A percentile compares a stretch with the other conserved stretches of the same genome.
phyloP scores from a whole-genome alignment of 371 early-diverging fungal species.

The Mortierella sp. region DNA sequence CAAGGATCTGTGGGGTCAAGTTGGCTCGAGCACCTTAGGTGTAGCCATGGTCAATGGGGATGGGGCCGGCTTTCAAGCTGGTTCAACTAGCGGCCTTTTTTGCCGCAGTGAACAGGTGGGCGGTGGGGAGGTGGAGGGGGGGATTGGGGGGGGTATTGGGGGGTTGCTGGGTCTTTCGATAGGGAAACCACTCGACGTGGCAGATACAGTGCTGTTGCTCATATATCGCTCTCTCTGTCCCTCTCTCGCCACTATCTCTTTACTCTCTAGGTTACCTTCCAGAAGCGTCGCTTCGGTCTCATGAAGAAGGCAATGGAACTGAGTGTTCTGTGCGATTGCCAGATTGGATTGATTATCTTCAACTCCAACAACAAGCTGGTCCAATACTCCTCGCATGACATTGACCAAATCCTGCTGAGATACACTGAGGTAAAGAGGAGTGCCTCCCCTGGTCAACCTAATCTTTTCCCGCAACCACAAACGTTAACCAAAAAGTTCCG shows the following conservation, averaged over 20 bases:
- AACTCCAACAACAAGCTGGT: conserved; percentile 91
- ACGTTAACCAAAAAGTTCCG: conserved; percentile 1
- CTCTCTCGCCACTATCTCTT: too few species aligned
- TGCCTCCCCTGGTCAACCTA: background rate
- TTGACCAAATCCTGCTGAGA: conserved; percentile 90
- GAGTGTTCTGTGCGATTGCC: conserved; percentile 95
- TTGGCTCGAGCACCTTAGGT: too few species aligned
- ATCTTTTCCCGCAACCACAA: background rate
- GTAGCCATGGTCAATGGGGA: too few species aligned
- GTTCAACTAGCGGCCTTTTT: too few species aligned
- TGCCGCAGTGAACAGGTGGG: too few species aligned
- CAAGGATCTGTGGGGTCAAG: background rate
- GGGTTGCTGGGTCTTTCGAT: too few species aligned
- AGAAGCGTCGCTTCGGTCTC: conserved; percentile 97
- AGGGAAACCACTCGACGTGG: too few species aligned
- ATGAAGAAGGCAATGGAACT: conserved; percentile 99
- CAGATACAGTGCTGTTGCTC: too few species aligned
- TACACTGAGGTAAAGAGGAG: conserved; percentile 81
- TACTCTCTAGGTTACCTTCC: conserved; percentile 90
- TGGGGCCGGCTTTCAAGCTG: too few species aligned
- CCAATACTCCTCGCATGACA: conserved; percentile 91
- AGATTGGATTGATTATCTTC: conserved; percentile 95
- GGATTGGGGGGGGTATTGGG: too few species aligned
- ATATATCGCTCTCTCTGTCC: too few species aligned
- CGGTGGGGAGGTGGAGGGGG: too few species aligned